Percentiles rank a stretch among this genome's conserved stretches.
phyloP scores from a whole-genome alignment of 1,284 basidiomycete genomes.

The Schizophyllum amplum region DNA sequence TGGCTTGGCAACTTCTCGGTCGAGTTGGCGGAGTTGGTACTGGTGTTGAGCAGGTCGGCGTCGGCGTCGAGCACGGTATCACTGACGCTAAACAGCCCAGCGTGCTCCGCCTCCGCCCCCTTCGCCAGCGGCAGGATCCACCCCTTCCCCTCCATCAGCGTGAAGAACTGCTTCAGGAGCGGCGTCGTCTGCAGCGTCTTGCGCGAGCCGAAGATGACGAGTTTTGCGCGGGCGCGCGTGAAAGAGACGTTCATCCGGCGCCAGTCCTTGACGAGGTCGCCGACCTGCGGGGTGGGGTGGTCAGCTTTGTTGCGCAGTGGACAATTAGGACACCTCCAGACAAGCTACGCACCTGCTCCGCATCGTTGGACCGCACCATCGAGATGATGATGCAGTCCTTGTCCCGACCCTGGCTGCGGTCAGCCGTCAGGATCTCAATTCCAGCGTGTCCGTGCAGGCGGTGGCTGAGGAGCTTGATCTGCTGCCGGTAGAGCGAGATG shows the following conservation, averaged over 20 bases:
- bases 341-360: slow-evolving; percentile 47
- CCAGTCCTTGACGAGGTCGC: slow-evolving; percentile 93
- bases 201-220: slow-evolving; percentile 84
- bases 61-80: too few relatives aligned
- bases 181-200: slow-evolving; percentile 58
- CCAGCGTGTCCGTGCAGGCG: slow-evolving; percentile 41
- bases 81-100: slow-evolving; percentile 8
- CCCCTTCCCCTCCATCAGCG: slow-evolving; percentile 55
- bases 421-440: slow-evolving; percentile 90
- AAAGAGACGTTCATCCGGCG: slow-evolving; percentile 94
- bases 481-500: slow-evolving; percentile 90
- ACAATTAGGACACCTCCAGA: background rate
- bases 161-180: slow-evolving; percentile 66
- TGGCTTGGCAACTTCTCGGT: too few relatives aligned
- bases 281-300: slow-evolving; percentile 44
- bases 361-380: slow-evolving; percentile 82
- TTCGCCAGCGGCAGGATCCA: slow-evolving; percentile 63
- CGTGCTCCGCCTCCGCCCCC: slow-evolving; percentile 48
- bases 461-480: slow-evolving; percentile 78
- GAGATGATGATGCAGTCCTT: slow-evolving; percentile 94
- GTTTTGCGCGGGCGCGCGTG: slow-evolving; percentile 85
- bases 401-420: slow-evolving; percentile 93
- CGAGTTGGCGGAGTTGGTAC: too few relatives aligned
- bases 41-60: too few relatives aligned
- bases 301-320: slow-evolving; percentile 2